Percentiles rank a stretch among this genome's conserved stretches.
These are phyloP conservation scores for Apiotrichum mycotoxinovorans DNA, from an alignment of 1,284 basidiomycete genomes.

Conservation along the genomic window DNA sequence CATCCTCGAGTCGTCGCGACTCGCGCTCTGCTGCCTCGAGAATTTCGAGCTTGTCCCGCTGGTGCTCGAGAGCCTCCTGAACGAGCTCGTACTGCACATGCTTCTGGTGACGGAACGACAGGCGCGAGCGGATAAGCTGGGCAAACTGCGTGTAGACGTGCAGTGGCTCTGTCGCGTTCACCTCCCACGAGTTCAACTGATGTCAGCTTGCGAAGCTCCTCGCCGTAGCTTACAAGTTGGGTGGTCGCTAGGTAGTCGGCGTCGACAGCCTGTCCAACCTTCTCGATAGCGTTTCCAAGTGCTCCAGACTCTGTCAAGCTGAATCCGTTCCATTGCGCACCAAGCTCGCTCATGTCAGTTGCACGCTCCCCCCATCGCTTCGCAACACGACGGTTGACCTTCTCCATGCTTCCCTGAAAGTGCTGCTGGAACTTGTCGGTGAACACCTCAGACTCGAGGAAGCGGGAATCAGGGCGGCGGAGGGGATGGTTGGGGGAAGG, in stretches of 20 bases:
- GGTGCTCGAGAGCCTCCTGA: conserved; percentile 81
- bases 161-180: conserved; percentile 90
- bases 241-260: conserved; percentile 89
- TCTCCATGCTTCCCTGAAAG: conserved; percentile 87
- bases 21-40: conserved; percentile 90
- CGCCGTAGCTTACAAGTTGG: conserved; percentile 60
- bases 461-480: conserved; percentile 84
- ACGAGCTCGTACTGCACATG: conserved; percentile 98
- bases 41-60: conserved; percentile 81
- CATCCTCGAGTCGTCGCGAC: conserved; percentile 81
- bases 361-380: conserved; percentile 93
- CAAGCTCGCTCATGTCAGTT: conserved; percentile 89
- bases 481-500: conserved; percentile 82
- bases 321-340: conserved; percentile 92
- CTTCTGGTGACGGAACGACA: conserved; percentile 95
- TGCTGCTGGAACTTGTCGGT: conserved; percentile 95
- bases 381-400: conserved; percentile 82
- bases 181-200: conserved; percentile 84
- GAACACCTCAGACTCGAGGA: conserved; percentile 93
- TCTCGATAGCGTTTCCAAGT: conserved; percentile 45
- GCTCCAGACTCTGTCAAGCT: conserved; percentile 63
- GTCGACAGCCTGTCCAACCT: conserved; percentile 85
- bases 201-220: conserved; percentile 9
- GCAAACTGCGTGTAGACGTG: conserved; percentile 96
- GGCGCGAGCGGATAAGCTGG: conserved; percentile 84